Evolutionary conservation across 2,329 filamentous ascomycete species (phyloP).

Genomic region (Neofusicoccum ribis): DNA sequence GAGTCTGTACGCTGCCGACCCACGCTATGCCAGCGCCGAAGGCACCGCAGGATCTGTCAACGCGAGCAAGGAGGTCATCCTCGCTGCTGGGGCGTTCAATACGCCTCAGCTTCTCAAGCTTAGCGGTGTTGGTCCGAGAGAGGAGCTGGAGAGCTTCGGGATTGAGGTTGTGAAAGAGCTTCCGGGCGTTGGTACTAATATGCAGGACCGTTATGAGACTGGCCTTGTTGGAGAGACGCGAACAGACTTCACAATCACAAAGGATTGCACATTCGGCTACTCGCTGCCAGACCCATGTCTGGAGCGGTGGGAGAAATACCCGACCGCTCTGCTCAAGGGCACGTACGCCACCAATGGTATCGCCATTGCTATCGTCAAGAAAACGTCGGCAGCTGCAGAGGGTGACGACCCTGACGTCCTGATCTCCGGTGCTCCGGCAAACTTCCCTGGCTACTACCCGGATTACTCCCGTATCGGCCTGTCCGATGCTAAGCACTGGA

Average conservation of each 20-base stretch:
- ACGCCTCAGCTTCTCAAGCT: slow-evolving; percentile 66
- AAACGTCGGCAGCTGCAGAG: slow-evolving; percentile 41
- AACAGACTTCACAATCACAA: slow-evolving; percentile 21
- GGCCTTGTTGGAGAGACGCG: slow-evolving; percentile 20
- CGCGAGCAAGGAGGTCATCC: slow-evolving; percentile 48
- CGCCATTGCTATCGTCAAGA: slow-evolving; percentile 48
- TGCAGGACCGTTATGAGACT: slow-evolving; percentile 62
- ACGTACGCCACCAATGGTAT: slow-evolving; percentile 54
- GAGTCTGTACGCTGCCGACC: slow-evolving; percentile 42
- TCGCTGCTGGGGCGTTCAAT: slow-evolving; percentile 59
- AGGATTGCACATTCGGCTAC: slow-evolving; percentile 36
- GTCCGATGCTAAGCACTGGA: slow-evolving; percentile 45
- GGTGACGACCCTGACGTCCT: slow-evolving; percentile 46
- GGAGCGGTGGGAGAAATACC: slow-evolving; percentile 40
- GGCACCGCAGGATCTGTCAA: slow-evolving; percentile 43
- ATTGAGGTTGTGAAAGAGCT: slow-evolving; percentile 59
- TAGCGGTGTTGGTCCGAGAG: slow-evolving; percentile 60
- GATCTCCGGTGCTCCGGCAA: slow-evolving; percentile 55
- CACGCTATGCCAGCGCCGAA: slow-evolving; percentile 25
- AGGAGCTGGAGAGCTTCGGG: slow-evolving; percentile 54
- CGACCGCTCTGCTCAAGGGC: slow-evolving; percentile 33
- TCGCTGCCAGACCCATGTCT: slow-evolving; percentile 45
- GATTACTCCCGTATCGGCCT: slow-evolving; percentile 51
- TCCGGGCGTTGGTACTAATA: slow-evolving; percentile 64
- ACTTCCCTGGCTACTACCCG: slow-evolving; percentile 58